Conservation (phyloP, 176 grass and related monocot species). For the Alloteropsis semialata region DNA sequence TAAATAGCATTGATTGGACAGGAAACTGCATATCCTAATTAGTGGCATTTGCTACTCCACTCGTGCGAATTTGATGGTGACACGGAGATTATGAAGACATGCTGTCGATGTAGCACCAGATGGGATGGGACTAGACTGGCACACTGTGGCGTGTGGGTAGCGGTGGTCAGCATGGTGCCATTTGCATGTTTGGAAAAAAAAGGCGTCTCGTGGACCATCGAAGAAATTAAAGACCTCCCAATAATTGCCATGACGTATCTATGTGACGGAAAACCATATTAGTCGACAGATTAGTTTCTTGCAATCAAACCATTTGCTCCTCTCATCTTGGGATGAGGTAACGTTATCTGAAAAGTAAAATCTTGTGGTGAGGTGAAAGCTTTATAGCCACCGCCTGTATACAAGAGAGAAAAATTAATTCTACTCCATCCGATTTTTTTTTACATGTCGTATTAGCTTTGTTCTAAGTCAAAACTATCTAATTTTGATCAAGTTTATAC, state of each 20-base stretch:
- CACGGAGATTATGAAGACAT: constrained; percentile 1
- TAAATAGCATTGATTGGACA: constrained; percentile 8
- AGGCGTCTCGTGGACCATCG: constrained; percentile 9
- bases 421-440: too few relatives aligned
- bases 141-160: background rate
- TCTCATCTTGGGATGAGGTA: background rate
- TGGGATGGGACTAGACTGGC: constrained; percentile 3
- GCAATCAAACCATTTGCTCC: background rate
- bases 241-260: background rate
- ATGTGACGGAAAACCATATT: background rate
- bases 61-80: constrained; percentile 44
- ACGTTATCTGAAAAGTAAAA: too few relatives aligned
- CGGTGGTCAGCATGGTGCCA: background rate
- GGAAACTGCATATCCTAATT: background rate
- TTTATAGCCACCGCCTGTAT: background rate
- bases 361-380: background rate
- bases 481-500: too few relatives aligned
- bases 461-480: too few relatives aligned
- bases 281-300: background rate
- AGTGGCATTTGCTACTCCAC: constrained; percentile 15
- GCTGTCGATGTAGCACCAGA: constrained; percentile 17
- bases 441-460: too few relatives aligned
- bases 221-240: background rate
- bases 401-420: background rate
- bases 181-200: background rate